Base-by-base conservation (phyloP, 169 alveolate species). In the Eimeria necatrix region DNA sequence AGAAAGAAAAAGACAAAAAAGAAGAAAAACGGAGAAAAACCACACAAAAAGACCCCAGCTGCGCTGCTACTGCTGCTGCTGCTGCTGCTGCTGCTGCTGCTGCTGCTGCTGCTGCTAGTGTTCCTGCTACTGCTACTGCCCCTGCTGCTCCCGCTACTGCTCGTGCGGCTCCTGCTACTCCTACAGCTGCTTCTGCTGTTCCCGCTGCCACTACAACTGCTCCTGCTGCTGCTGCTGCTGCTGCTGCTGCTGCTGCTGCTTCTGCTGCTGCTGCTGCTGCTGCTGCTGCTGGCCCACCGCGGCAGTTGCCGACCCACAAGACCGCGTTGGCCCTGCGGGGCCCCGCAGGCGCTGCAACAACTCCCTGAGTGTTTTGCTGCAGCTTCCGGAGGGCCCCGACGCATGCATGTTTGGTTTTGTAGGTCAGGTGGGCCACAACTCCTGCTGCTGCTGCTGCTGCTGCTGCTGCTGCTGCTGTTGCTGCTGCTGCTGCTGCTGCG, bases 261-360 rank as follows among this genome's bases (percentile, higher is more conserved):
- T n/a, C n/a, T n/a, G n/a, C n/a, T n/a, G n/a, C n/a, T n/a, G 64
- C 64, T 9, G 64, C 64, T 9, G 64, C 64, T 9, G 64, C 14
- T 9, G 14, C 64, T 9, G 20, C 14, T 9, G 9, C 64, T 61
- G 10, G 32, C 94, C 22, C 26, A 87, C 94, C 94, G 2, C 94
- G 64, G 80, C 76, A 80, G 61, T 90, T 90, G 32, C 94, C 94
- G 10, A 90, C 56, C 94, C 94, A 90, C 41, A 90, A 73, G 18
- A 73, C 87, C n/a, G 86, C 48, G 51, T 90, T 90, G 4, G 94
- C 76, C 32, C 26, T 90, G 26, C 94, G 94, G 6, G 94, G 94
- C 53, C 90, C 90, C 6, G 94, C 94, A 32, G 87, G 88, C n/a
- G 61, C 94, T 4, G 60, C 84, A 9, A 49, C 78, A 48, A 90